Percentiles rank a stretch among this genome's conserved stretches.
phyloP scores from a whole-genome alignment of 2,329 filamentous ascomycete genomes.

The Raffaelea deltoideospora region DNA sequence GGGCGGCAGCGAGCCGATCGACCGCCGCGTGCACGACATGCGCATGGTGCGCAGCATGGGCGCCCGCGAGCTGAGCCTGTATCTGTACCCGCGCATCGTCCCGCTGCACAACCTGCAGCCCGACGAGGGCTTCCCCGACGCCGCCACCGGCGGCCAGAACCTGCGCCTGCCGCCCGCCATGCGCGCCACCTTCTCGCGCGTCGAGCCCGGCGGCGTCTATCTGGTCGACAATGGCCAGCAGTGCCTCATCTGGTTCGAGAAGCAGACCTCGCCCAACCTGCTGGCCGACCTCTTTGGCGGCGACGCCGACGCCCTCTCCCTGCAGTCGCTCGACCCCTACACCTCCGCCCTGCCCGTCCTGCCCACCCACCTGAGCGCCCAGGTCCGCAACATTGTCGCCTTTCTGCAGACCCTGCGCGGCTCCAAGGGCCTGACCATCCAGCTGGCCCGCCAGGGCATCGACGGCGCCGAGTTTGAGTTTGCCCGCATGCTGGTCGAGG shows the following conservation, averaged over 20 bases:
- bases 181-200: slow-evolving; percentile 70
- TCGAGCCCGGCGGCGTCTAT: slow-evolving; percentile 89
- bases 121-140: slow-evolving; percentile 81
- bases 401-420: slow-evolving; percentile 69
- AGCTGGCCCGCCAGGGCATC: slow-evolving; percentile 80
- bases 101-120: slow-evolving; percentile 78
- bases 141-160: slow-evolving; percentile 72
- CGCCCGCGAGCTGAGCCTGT: slow-evolving; percentile 69
- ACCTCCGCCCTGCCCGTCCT: slow-evolving; percentile 66
- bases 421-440: slow-evolving; percentile 75
- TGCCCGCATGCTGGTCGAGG: slow-evolving; percentile 77
- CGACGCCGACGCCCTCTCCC: slow-evolving; percentile 47
- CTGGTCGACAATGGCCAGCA: slow-evolving; percentile 91
- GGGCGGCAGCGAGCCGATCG: slow-evolving; percentile 76
- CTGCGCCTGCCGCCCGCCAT: slow-evolving; percentile 68
- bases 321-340: slow-evolving; percentile 71
- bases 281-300: slow-evolving; percentile 81
- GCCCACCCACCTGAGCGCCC: slow-evolving; percentile 83
- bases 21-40: slow-evolving; percentile 82
- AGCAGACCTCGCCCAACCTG: slow-evolving; percentile 82
- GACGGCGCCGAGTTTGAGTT: slow-evolving; percentile 97
- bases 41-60: slow-evolving; percentile 83
- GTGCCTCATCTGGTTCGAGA: slow-evolving; percentile 82
- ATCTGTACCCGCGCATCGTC: slow-evolving; percentile 90
- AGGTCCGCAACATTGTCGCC: slow-evolving; percentile 85